Evolutionary conservation across 345 rosid genomes (phyloP), one percentile per base, ranked within the genome.

Genomic region (Populus euphratica): DNA sequence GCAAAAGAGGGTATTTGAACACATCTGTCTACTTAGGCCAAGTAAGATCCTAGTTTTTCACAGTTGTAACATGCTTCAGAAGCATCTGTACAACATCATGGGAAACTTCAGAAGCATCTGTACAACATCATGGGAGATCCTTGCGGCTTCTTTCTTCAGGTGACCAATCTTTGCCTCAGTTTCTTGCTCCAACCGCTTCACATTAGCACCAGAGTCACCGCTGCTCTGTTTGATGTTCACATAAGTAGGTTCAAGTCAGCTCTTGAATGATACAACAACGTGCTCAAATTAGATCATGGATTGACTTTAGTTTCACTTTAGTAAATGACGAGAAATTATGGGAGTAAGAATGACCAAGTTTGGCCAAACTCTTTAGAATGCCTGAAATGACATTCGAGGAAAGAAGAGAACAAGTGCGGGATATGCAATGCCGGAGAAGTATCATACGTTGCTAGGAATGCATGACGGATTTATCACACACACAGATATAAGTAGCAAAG

Each of bases 191-290:
- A 92, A 94, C 83, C 96, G 87, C 89, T 88, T 92, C 83, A 92
- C 96, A 74, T 89, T 94, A 63, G 93, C 92, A 64, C 98, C 96
- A 0, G 98, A 94, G 81, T 92, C 94, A 49, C 96, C 98, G 68
- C 92, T 89, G 12, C 89, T 91, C 97, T 94, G 91, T 84, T 80
- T 49, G 72, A 35, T 64, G 61, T 38, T 0, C 27, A 52, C 25
- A 65, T 21, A 38, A 70, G 71, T 9, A 70, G 47, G 39, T 62
- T 35, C 56, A n/a, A 29, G 76, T 76, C 56, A 71, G 73, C 36
- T 77, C 36, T 74, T 63, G 52, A 78, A 44, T 38, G 18, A 72
- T 5, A 23, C 21, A 11, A 70, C 4, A 70, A 31, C 31, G 70
- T 41, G 44, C 44, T 41, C 44, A 9, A 11, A 41, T 41, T 10